Percentiles rank a stretch among this genome's conserved stretches.
Evolutionary conservation across 805 yeast species (phyloP).

Genomic region (Ogataea pini): DNA sequence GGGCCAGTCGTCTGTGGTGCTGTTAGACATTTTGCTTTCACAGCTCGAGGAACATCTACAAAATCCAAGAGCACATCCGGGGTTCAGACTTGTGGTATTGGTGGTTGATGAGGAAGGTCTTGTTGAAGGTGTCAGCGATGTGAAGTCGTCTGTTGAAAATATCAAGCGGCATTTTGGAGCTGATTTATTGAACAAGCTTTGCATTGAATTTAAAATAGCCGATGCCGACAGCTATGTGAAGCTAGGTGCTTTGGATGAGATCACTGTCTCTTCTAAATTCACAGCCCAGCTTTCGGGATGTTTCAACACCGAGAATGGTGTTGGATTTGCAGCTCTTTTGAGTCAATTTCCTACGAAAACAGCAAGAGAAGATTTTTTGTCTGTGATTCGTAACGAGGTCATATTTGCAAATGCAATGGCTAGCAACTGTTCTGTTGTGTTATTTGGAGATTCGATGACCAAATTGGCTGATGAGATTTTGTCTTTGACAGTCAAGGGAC

Average conservation of each 20-base stretch:
- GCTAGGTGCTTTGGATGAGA: slow-evolving; percentile 32
- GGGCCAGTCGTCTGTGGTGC: slow-evolving; percentile 66
- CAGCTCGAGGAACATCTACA: slow-evolving; percentile 60
- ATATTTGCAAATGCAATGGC: slow-evolving; percentile 47
- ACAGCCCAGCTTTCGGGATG: slow-evolving; percentile 12
- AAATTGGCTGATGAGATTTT: slow-evolving; percentile 78
- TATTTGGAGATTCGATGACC: slow-evolving; percentile 82
- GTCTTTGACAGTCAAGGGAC: slow-evolving; percentile 78
- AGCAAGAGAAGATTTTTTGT: slow-evolving; percentile 61
- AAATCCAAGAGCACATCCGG: slow-evolving; percentile 62
- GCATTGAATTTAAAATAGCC: slow-evolving; percentile 42
- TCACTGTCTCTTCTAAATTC: slow-evolving; percentile 38
- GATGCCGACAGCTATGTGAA: slow-evolving; percentile 43
- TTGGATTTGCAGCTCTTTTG: slow-evolving; percentile 37
- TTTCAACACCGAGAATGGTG: slow-evolving; percentile 12
- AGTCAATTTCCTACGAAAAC: slow-evolving; percentile 52
- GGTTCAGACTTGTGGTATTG: slow-evolving; percentile 60
- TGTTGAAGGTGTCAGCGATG: slow-evolving; percentile 14
- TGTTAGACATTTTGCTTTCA: slow-evolving; percentile 65
- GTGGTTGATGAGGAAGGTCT: slow-evolving; percentile 43
- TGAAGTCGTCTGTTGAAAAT: background rate
- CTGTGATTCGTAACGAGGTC: slow-evolving; percentile 48
- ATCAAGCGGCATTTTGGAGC: slow-evolving; percentile 19
- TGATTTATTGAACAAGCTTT: slow-evolving; percentile 27
- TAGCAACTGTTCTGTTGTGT: slow-evolving; percentile 51